phyloP scores from a whole-genome alignment of 192 early-diverging fungal genomes.

The Coemansia sp. region DNA sequence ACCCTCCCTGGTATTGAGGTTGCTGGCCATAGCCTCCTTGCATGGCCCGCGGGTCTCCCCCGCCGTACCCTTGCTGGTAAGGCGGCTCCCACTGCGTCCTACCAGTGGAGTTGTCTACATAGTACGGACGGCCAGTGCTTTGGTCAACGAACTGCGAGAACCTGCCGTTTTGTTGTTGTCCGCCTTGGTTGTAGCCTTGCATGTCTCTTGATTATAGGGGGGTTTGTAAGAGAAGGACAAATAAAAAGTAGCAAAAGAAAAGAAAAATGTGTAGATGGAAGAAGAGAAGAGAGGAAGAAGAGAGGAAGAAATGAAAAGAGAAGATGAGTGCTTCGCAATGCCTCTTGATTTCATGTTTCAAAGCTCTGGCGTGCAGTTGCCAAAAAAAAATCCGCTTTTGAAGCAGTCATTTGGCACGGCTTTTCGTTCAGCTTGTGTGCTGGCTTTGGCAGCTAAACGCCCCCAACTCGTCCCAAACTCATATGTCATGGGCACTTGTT shows the following conservation, averaged over 20 bases:
- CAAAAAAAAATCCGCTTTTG: not conserved
- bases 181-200: constrained; percentile 1
- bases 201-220: not conserved
- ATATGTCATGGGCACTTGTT: not conserved
- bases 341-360: not conserved
- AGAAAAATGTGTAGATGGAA: no score
- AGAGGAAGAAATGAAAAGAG: not conserved
- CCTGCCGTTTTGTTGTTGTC: not conserved
- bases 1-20: constrained; percentile 6
- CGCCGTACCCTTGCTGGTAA: not conserved
- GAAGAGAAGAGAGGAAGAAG: not conserved
- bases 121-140: constrained; percentile 22
- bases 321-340: not conserved
- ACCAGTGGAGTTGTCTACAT: constrained; percentile 1
- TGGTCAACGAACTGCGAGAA: constrained; percentile 19
- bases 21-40: constrained; percentile 3
- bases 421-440: not conserved
- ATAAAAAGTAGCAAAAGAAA: not conserved
- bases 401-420: no score
- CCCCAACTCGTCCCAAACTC: not conserved
- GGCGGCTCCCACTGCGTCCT: constrained; percentile 12
- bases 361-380: not conserved
- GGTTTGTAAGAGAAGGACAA: not conserved
- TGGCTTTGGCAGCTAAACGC: no score
- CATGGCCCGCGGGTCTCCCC: not conserved